Evolutionary conservation across 2,329 filamentous ascomycete genomes (phyloP), one percentile per base, ranked within the genome.

Genomic region (Cytospora piceicola): DNA sequence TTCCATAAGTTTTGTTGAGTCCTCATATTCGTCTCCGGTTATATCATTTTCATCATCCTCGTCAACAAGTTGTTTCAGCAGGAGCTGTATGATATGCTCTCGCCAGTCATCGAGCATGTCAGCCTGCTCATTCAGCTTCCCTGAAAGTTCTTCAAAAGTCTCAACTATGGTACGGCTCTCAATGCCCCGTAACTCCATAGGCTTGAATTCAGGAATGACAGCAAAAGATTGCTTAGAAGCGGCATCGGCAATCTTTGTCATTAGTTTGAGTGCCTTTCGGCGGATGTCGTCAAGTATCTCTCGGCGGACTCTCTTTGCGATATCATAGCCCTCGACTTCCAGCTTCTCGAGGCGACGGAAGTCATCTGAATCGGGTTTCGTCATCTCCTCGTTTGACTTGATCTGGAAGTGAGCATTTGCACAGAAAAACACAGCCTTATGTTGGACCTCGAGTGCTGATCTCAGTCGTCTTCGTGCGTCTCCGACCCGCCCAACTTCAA

Each of bases 21-120:
- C 87, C 70, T 93, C 91, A 69, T 97, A 95, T 75, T 98, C 95
- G 66, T 97, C 90, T 29, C 95, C 95, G 14, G 93, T 94, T 2
- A 88, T 85, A 65, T 96, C 92, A 12, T 84, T 77, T n/a, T 84
- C 78, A 20, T 81, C 81, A 0, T 88, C 87, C 72, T 95, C 88
- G 71, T 98, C 95, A 22, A 98, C 87, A 1, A 98, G 82, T 0
- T 92, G 88, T 67, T 88, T 84, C 14, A 91, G 78, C 12, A 97
- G 82, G 24, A 94, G 84, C 62, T 90, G 84, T 22, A 92, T 83
- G 66, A 94, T 88, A 52, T 87, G 82, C 65, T 90, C 84, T 52
- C 93, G 87, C 92, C 91, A 96, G 57, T 89, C 83, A 56, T 91
- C 85, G 56, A 97, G 83, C 58, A 90, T 77, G 34, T 84, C 80